Base-by-base conservation (phyloP, 2,329 filamentous ascomycete genomes). In the Penicillium sp. region DNA sequence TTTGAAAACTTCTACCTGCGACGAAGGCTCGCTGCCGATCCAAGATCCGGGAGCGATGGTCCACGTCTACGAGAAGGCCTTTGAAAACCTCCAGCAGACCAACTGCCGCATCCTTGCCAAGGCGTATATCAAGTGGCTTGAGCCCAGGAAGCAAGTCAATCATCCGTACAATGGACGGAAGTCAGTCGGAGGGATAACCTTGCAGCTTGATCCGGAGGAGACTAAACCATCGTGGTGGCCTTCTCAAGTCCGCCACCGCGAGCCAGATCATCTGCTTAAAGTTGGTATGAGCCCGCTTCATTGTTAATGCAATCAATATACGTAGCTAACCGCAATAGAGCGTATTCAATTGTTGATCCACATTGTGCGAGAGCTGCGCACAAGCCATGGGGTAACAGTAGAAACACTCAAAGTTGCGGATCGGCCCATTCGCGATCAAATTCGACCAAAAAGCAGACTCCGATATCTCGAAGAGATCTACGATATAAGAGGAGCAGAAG, bases 151-250 rank as follows among this genome's bases (percentile, higher is more conserved):
- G 67, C 78, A 81, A 63, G 74, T 75, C 22, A 75, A 74, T 12
- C 72, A 78, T 63, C 78, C 78, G 8, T 81, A 81, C 58, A 80
- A 80, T 69, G 79, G 79, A 12, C 70, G 75, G 14, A 67, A 64
- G 45, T 63, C 57, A 15, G 45, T 60, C 1, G 59, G 58, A 47
- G 65, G 66, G 47, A 52, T 64, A 15, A 62, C 60, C 38, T 70
- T 73, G 37, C 70, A 15, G n/a, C 28, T 37, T 45, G 75, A 80
- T 61, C 71, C 74, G 4, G 73, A 78, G 58, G 66, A 71, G 54
- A 80, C 77, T 11, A 78, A 75, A 45, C 78, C 78, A 2, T 68
- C 70, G 17, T 78, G 72, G 72, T 78, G 75, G 74, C 74, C 75
- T 22, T 45, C 62, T 20, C 75, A 20, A 20, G 20, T 20, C 20